Evolutionary conservation across 352 stramenopile genomes (phyloP), one percentile per base, ranked within the genome.

Genomic region (Aphanomyces stellatus): DNA sequence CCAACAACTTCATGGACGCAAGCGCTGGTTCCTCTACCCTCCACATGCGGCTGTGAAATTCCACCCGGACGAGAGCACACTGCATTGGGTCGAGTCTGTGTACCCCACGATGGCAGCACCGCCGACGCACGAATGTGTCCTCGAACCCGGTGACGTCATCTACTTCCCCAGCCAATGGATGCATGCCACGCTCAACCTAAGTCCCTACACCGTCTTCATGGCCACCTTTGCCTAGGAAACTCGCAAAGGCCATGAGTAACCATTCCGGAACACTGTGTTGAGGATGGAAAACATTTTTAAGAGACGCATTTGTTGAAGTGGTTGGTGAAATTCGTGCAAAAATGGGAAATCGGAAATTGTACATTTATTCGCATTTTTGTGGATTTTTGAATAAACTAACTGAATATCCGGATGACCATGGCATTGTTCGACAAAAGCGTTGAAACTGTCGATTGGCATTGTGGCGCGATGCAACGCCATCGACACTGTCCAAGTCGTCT

Each of bases 171-270:
- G 76, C 37, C 3, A 56, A 30, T 89, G 79, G 78, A 78, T 76
- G 51, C 83, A 92, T 73, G 81, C 81, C 4, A 91, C 81, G 30
- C 81, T 91, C 68, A 91, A 91, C 69, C 70, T 88, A 37, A 79
- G 88, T 71, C 71, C 73, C 15, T 88, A 87, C 62, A 91, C 80
- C 6, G 78, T 75, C 3, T 91, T 90, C 73, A 71, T 91, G 19
- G 86, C 82, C 8, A 81, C 77, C 15, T 91, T 91, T 71, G 49
- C 49, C n/a, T 57, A 57, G 37, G 11, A 19, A n/a, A n/a, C n/a
- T n/a, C n/a, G n/a, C n/a, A n/a, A n/a, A n/a, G n/a, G n/a, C n/a
- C n/a, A n/a, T n/a, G n/a, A n/a, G n/a, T n/a, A n/a, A n/a, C n/a
- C n/a, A n/a, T n/a, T n/a, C n/a, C n/a, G n/a, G n/a, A n/a, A n/a